Evolutionary conservation across 2,329 filamentous ascomycete species (phyloP).

Genomic region (Ascochyta lentis): DNA sequence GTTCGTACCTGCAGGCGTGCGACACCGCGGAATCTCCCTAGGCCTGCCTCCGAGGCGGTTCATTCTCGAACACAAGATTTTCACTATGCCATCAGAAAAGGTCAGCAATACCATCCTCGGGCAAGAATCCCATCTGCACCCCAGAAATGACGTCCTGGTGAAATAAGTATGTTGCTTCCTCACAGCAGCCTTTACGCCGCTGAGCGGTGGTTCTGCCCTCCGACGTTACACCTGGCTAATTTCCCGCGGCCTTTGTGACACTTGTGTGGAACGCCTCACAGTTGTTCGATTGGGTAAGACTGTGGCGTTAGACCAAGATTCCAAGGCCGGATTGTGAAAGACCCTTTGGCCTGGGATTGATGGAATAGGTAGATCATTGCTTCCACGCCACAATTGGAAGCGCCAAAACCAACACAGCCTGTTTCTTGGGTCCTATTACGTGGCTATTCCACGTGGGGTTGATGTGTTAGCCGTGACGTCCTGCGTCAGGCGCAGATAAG

Average conservation of each 20-base stretch:
- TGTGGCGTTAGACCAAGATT: conserved; percentile 11
- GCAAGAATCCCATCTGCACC: conserved; percentile 12
- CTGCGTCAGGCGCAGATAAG: conserved; percentile 4
- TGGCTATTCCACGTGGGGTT: conserved; percentile 28
- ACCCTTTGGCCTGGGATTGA: conserved; percentile 1
- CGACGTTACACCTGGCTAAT: conserved; percentile 22
- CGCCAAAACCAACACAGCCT: conserved; percentile 11
- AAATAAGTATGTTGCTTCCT: not conserved
- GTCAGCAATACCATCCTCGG: conserved; percentile 13
- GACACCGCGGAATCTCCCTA: conserved; percentile 2
- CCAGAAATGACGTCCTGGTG: conserved; percentile 20
- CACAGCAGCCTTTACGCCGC: not conserved
- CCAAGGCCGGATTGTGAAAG: conserved; percentile 6
- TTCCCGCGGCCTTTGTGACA: conserved; percentile 3
- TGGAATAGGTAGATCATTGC: conserved; percentile 7
- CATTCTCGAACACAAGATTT: conserved; percentile 11
- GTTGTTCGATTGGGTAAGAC: conserved; percentile 12
- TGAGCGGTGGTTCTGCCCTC: not conserved
- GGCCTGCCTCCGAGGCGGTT: not conserved
- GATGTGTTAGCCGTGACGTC: conserved; percentile 19
- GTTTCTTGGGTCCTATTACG: conserved; percentile 28
- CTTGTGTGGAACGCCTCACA: conserved; percentile 17
- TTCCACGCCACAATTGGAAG: conserved; percentile 14
- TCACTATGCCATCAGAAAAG: conserved; percentile 15
- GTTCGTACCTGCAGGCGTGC: conserved; percentile 36